Percentiles rank a stretch among this genome's conserved stretches.
Evolutionary conservation across 2,329 filamentous ascomycete genomes (phyloP).

Genomic region (Alternaria infectoria): DNA sequence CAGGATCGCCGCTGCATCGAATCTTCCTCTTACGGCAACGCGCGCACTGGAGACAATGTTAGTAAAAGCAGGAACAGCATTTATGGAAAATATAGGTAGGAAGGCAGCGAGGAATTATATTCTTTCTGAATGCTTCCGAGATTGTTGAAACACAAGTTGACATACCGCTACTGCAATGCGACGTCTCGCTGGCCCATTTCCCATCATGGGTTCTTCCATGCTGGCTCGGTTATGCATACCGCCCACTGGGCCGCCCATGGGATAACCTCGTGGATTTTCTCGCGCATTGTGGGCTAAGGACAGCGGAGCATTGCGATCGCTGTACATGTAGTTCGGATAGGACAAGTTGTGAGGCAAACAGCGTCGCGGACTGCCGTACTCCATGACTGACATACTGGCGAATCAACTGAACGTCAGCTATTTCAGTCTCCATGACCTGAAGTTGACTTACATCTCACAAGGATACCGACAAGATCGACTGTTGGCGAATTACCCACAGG

Average conservation of each 20-base stretch:
- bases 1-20: conserved; percentile 85
- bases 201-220: conserved; percentile 35
- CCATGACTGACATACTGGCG: conserved; percentile 17
- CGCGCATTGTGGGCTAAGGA: conserved; percentile 25
- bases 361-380: conserved; percentile 20
- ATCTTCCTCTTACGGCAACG: conserved; percentile 95
- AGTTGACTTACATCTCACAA: background rate
- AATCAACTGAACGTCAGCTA: background rate
- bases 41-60: conserved; percentile 67
- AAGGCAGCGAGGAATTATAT: background rate
- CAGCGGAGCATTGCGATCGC: conserved; percentile 31
- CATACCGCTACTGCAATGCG: conserved; percentile 57
- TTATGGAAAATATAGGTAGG: background rate
- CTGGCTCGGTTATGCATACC: conserved; percentile 14
- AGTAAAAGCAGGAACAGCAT: background rate
- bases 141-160: background rate
- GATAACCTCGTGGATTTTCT: conserved; percentile 34
- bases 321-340: conserved; percentile 27
- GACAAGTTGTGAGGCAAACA: conserved; percentile 21
- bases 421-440: background rate
- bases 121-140: background rate
- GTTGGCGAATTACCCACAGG: background rate
- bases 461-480: background rate
- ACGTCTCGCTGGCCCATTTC: conserved; percentile 51
- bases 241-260: conserved; percentile 30